These are phyloP conservation scores for Hypoxylon rubiginosum DNA, from an alignment of 2,329 filamentous ascomycete species.

Conservation along the genomic window DNA sequence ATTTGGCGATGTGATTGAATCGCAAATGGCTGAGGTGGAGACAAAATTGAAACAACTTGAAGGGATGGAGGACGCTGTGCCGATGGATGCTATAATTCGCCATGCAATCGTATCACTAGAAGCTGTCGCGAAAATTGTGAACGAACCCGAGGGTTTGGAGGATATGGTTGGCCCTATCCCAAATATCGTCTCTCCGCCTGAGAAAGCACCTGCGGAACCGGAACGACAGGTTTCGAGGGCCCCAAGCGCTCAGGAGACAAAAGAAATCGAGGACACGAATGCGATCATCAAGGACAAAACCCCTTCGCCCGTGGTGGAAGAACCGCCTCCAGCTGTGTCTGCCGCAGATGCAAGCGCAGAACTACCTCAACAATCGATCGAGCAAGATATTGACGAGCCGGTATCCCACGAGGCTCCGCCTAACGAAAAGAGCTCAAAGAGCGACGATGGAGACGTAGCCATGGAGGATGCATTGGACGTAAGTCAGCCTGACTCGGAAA, in stretches of 20 bases:
- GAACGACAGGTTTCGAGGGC: slow-evolving; percentile 44
- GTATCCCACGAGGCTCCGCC: slow-evolving; percentile 18
- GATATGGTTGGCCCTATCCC: slow-evolving; percentile 61
- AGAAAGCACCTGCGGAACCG: slow-evolving; percentile 36
- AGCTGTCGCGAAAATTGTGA: slow-evolving; percentile 62
- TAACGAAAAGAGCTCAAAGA: slow-evolving; percentile 41
- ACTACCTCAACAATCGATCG: slow-evolving; percentile 48
- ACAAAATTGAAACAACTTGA: slow-evolving; percentile 63
- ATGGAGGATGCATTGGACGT: slow-evolving; percentile 55
- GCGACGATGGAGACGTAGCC: slow-evolving; percentile 51
- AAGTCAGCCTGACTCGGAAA: slow-evolving; percentile 38
- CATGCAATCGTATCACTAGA: slow-evolving; percentile 64
- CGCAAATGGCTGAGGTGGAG: slow-evolving; percentile 66
- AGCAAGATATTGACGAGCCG: slow-evolving; percentile 46
- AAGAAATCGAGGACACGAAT: slow-evolving; percentile 25
- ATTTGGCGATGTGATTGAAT: slow-evolving; percentile 68
- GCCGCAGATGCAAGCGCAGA: slow-evolving; percentile 36
- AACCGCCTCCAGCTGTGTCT: slow-evolving; percentile 9
- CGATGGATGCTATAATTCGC: slow-evolving; percentile 60
- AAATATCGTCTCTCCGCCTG: slow-evolving; percentile 47
- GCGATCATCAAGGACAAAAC: slow-evolving; percentile 37
- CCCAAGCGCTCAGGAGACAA: slow-evolving; percentile 20
- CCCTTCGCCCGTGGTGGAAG: slow-evolving; percentile 28
- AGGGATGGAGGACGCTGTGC: slow-evolving; percentile 54
- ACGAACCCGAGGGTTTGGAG: slow-evolving; percentile 59